Evolutionary conservation across 1,139 yeast genomes (phyloP).

Genomic region (Geotrichum europaeum): DNA sequence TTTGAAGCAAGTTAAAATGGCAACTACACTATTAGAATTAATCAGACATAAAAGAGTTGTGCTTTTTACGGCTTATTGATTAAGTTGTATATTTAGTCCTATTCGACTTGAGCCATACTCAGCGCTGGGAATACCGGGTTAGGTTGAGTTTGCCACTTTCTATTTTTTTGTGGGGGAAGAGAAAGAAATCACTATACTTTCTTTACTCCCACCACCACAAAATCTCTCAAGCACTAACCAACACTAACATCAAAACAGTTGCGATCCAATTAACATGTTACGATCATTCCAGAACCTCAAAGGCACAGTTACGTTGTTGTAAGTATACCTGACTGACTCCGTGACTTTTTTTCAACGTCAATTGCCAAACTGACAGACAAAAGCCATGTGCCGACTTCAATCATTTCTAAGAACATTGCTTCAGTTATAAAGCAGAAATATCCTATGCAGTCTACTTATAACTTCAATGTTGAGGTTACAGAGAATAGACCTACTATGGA

Average conservation of each 20-base stretch:
- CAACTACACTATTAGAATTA: no score
- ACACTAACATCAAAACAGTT: not conserved
- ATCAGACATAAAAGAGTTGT: no score
- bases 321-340: constrained; percentile 13
- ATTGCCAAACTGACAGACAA: not conserved
- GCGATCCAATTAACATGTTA: constrained; percentile 21
- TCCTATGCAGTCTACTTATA: constrained; percentile 25
- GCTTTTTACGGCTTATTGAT: no score
- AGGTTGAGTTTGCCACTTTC: not conserved
- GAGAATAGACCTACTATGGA: constrained; percentile 33
- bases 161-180: not conserved
- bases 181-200: not conserved
- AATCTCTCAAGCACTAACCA: not conserved
- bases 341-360: constrained; percentile 17
- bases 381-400: constrained; percentile 27
- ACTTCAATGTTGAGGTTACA: constrained; percentile 32
- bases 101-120: not conserved
- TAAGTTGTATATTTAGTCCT: not conserved
- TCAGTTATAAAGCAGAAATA: constrained; percentile 22
- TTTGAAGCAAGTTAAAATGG: no score
- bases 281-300: constrained; percentile 26
- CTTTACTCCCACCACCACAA: not conserved
- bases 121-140: not conserved
- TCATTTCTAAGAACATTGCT: constrained; percentile 23
- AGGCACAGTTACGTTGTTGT: constrained; percentile 30